Conservation (phyloP, 2,329 filamentous ascomycete genomes). For the Domatiomyces globalis region DNA sequence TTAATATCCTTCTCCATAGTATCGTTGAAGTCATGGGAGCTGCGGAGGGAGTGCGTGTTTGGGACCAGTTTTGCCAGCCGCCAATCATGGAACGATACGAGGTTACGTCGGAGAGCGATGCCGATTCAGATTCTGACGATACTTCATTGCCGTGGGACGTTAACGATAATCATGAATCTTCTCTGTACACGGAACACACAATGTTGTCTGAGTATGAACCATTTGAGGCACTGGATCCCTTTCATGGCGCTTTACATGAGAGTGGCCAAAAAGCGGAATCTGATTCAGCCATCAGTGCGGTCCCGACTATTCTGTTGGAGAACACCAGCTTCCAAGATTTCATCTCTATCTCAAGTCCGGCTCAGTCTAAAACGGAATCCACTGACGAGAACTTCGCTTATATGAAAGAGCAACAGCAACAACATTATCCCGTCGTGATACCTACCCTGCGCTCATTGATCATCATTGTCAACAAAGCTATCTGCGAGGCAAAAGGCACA, state of each 20-base stretch:
- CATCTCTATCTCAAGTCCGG: background rate
- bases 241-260: background rate
- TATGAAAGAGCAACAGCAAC: background rate
- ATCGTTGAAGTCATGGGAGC: slow-evolving; percentile 38
- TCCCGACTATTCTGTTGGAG: background rate
- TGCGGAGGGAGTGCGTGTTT: slow-evolving; percentile 33
- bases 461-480: slow-evolving; percentile 12
- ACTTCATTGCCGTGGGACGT: too few species aligned
- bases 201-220: background rate
- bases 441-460: slow-evolving; percentile 13
- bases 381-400: background rate
- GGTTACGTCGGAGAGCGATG: background rate
- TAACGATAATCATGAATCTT: background rate
- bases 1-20: slow-evolving; percentile 32
- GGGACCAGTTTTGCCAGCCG: slow-evolving; percentile 34
- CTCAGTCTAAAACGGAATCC: background rate
- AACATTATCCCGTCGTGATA: slow-evolving; percentile 7
- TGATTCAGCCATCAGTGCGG: background rate
- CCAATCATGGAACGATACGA: slow-evolving; percentile 2
- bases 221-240: background rate
- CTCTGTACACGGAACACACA: background rate
- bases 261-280: background rate
- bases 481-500: slow-evolving; percentile 2
- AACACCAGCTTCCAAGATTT: background rate
- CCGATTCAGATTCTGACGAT: background rate